phyloP scores from a whole-genome alignment of 305 asterid genomes.

The Fraxinus floribunda region DNA sequence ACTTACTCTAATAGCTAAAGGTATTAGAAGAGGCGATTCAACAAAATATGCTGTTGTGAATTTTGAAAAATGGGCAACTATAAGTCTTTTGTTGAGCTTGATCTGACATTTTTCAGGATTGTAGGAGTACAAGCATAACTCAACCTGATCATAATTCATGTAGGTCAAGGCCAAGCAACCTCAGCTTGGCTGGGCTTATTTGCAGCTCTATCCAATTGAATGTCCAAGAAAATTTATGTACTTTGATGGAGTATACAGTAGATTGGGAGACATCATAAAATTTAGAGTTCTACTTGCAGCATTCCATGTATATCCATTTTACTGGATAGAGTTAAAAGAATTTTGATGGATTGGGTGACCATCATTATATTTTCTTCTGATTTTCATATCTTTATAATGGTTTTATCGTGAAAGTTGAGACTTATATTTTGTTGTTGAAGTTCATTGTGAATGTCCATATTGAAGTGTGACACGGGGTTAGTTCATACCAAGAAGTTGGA shows the following conservation, averaged over 20 bases:
- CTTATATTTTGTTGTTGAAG: neutral
- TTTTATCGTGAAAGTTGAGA: neutral
- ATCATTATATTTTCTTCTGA: neutral
- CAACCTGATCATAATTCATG: neutral
- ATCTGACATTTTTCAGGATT: neutral
- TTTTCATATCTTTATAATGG: neutral
- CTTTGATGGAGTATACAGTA: neutral
- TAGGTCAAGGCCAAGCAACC: neutral
- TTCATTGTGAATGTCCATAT: neutral
- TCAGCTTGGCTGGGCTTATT: neutral
- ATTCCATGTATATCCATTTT: neutral
- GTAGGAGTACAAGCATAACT: neutral
- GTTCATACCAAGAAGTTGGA: neutral
- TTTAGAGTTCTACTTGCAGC: neutral
- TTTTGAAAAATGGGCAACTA: neutral
- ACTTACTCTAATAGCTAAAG: neutral
- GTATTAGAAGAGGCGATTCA: neutral
- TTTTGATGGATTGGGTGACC: neutral
- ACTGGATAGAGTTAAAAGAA: neutral
- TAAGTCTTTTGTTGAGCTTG: neutral
- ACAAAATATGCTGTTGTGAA: neutral
- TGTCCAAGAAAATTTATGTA: neutral
- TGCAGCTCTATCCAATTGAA: neutral
- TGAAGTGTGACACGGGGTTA: neutral
- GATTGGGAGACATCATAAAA: neutral